Base-by-base conservation (phyloP, 495 filamentous ascomycete genomes). In the Hyaloscypha finlandica region DNA sequence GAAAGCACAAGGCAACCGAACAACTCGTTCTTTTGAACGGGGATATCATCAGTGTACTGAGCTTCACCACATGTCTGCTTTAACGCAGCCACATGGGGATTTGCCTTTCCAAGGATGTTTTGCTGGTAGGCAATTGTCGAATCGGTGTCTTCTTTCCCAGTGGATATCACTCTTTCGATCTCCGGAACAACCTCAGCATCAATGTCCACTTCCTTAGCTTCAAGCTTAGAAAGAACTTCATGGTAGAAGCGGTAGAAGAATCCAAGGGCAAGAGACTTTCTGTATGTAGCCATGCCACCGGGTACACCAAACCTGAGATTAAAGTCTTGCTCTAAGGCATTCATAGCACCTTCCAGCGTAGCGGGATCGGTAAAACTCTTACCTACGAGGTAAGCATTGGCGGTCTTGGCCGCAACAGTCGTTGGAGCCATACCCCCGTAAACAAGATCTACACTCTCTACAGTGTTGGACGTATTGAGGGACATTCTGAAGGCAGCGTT, bases 31-130 rank as follows among this genome's bases (percentile, higher is more conserved):
- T 87, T 89, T 61, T 93, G 85, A 9, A 88, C 81, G 4, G 94
- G 94, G 48, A 97, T 97, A 71, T 99, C 95, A 73, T 99, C 95
- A 0, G 92, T 97, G 74, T 99, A 99, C 68, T 96, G 92, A 16
- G 95, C 95, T 79, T 97, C 91, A 59, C 95, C 95, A 19, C 92
- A 96, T 30, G 88, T 88, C 75, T 99, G 95, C 79, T 97, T 97
- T 74, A 99, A 76, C 5, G 95, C 95, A 2, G 95, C 91, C 60
- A 97, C 88, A 77, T 99, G 95, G 4, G 89, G 89, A 52, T 86
- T 88, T 25, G 91, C 85, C 71, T 90, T 91, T 51, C 95, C 95
- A 1, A 97, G 77, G 48, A 94, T 85, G 55, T 86, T 89, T 70
- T 97, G 87, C 68, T 86, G 76, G 71, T 94, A 96, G 8, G 73